Percentiles rank a stretch among this genome's conserved stretches.
These are phyloP conservation scores for Phenoliferia sp. DNA, from an alignment of 1,284 basidiomycete genomes.

Conservation along the genomic window DNA sequence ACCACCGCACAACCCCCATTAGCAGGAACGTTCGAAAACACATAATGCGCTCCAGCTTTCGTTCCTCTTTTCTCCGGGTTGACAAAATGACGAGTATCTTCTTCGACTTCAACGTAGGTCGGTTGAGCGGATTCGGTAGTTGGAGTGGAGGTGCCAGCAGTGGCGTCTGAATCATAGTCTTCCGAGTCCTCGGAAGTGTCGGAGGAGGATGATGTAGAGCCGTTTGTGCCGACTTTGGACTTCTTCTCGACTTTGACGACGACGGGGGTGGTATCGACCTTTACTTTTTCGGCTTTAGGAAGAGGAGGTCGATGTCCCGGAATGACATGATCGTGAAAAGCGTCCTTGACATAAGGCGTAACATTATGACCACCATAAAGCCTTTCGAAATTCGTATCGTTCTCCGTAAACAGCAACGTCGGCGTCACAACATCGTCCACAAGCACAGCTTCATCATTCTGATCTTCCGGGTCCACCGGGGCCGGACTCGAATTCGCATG, in stretches of 20 bases:
- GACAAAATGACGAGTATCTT: constrained; percentile 55
- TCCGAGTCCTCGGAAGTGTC: constrained; percentile 31
- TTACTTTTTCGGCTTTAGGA: constrained; percentile 37
- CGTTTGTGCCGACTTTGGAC: background rate
- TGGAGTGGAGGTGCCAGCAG: constrained; percentile 24
- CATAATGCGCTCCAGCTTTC: constrained; percentile 87
- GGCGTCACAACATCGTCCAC: constrained; percentile 70
- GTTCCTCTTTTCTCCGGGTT: constrained; percentile 86
- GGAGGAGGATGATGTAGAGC: constrained; percentile 23
- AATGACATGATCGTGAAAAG: constrained; percentile 97
- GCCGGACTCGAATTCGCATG: constrained; percentile 90
- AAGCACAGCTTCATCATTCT: constrained; percentile 49
- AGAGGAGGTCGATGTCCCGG: constrained; percentile 66
- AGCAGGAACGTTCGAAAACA: constrained; percentile 79
- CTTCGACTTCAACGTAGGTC: constrained; percentile 8
- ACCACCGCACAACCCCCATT: constrained; percentile 93
- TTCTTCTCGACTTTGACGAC: constrained; percentile 30
- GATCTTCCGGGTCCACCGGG: constrained; percentile 65
- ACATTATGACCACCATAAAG: constrained; percentile 84
- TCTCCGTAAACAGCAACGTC: constrained; percentile 86
- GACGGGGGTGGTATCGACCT: constrained; percentile 25
- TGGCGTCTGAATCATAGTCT: constrained; percentile 39
- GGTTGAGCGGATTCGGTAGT: constrained; percentile 6
- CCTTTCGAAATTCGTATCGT: constrained; percentile 91
- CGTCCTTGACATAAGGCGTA: constrained; percentile 85